phyloP scores from a whole-genome alignment of 805 yeast genomes.

The Saturnispora ahearnii region DNA sequence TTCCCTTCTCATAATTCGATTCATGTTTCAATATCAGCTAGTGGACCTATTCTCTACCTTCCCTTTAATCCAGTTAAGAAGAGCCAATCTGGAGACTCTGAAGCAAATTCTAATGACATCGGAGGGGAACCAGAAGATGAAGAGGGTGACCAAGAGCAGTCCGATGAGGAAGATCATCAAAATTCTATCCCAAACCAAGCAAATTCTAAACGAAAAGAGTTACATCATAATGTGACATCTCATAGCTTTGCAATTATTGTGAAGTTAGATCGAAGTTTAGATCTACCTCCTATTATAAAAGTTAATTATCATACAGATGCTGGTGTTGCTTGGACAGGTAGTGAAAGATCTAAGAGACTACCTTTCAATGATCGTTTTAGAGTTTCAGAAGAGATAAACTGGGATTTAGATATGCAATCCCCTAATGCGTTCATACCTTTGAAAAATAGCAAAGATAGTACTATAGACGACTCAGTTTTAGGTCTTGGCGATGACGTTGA shows the following conservation, averaged over 20 bases:
- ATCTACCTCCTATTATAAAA: slow-evolving; percentile 29
- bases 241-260: slow-evolving; percentile 46
- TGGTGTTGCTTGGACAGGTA: slow-evolving; percentile 36
- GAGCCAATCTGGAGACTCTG: slow-evolving; percentile 7
- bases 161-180: slow-evolving; percentile 9
- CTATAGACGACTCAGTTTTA: slow-evolving; percentile 14
- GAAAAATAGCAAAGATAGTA: slow-evolving; percentile 12
- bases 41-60: slow-evolving; percentile 27
- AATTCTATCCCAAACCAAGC: not conserved
- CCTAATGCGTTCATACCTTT: slow-evolving; percentile 31
- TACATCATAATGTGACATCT: slow-evolving; percentile 26
- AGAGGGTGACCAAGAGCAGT: slow-evolving; percentile 17
- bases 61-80: slow-evolving; percentile 29
- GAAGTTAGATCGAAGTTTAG: slow-evolving; percentile 34
- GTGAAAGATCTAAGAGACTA: slow-evolving; percentile 34
- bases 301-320: slow-evolving; percentile 38
- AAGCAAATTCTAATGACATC: slow-evolving; percentile 13
- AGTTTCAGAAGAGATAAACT: slow-evolving; percentile 33
- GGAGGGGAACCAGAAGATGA: slow-evolving; percentile 14
- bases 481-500: slow-evolving; percentile 14
- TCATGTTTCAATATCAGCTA: slow-evolving; percentile 10
- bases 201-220: not conserved
- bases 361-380: slow-evolving; percentile 36
- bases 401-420: slow-evolving; percentile 34
- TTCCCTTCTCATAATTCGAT: not conserved